Conservation (phyloP, 352 stramenopile genomes). For the Pythium periplocum region DNA sequence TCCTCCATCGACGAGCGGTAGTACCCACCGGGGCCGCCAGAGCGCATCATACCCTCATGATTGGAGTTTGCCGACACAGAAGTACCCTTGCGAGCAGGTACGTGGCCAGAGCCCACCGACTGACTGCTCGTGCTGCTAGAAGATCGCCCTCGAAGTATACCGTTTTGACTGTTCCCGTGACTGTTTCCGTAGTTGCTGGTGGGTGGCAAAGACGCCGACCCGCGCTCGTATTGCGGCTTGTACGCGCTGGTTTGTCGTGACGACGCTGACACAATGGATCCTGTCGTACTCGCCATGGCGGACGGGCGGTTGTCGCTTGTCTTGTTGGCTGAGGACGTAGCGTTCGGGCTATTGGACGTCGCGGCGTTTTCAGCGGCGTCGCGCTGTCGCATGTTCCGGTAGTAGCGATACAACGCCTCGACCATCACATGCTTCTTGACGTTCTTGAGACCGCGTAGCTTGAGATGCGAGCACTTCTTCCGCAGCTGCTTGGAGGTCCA, state of each 20-base stretch:
- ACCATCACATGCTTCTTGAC: conserved; percentile 87
- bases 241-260: neutral
- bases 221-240: neutral
- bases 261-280: conserved; percentile 1
- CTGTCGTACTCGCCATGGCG: neutral
- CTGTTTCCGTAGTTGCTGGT: too few relatives aligned
- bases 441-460: conserved; percentile 76
- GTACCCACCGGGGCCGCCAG: conserved; percentile 7
- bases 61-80: neutral
- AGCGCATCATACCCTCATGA: neutral
- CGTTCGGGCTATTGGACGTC: neutral
- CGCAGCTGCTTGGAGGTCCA: conserved; percentile 80
- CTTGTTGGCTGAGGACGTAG: neutral
- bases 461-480: conserved; percentile 78
- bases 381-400: conserved; percentile 58
- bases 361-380: conserved; percentile 17
- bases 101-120: too few relatives aligned
- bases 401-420: conserved; percentile 72
- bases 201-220: neutral
- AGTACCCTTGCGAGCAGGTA: neutral
- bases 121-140: too few relatives aligned
- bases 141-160: too few relatives aligned
- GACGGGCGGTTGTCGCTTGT: neutral
- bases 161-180: too few relatives aligned
- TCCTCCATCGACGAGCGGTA: conserved; percentile 8